Evolutionary conservation across 164 flowering plant species (phyloP), one percentile per base, ranked within the genome.

Genomic region (Aristolochia californica): DNA sequence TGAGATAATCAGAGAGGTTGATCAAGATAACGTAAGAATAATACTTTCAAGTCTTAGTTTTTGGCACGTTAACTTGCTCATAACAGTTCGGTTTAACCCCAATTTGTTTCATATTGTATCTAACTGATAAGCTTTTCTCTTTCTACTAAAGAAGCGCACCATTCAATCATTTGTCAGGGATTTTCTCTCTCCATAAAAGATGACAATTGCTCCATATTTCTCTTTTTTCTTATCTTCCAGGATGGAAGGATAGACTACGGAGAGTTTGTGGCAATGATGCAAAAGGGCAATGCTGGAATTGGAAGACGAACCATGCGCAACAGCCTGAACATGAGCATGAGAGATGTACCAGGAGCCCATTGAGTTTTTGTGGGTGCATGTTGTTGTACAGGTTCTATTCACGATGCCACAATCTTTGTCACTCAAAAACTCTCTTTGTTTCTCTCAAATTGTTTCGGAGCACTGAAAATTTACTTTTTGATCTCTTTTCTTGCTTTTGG

Each of bases 181-280:
- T 50, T 34, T 34, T n/a, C n/a, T n/a, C 51, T 48, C 22, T n/a
- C 2, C 51, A n/a, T 48, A 17, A 48, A n/a, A 14, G 54, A 2
- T 23, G 15, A 26, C 54, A 14, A 23, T 50, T 26, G 21, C 11
- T 5, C 54, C 28, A 2, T 50, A 23, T 26, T 50, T 2, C 1
- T 50, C 22, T 23, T 8, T 50, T 13, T 13, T 22, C 4, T 51
- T 14, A 49, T 20, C 44, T 20, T 59, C 60, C 78, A 91, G 98
- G 98, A 91, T 80, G 98, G 98, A 48, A 72, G 85, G 60, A 91
- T 91, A 16, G 98, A 91, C 65, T 91, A 91, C 70, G 84, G 86
- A 48, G 97, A 91, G 68, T 91, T 88, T 74, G 94, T 82, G 53
- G 96, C 96, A 27, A 91, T 88, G 98, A 91, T 88, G 98, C 82